Percentiles rank a stretch among this genome's conserved stretches.
phyloP scores from a whole-genome alignment of 139 green algal species.

The Tetraselmis striata region DNA sequence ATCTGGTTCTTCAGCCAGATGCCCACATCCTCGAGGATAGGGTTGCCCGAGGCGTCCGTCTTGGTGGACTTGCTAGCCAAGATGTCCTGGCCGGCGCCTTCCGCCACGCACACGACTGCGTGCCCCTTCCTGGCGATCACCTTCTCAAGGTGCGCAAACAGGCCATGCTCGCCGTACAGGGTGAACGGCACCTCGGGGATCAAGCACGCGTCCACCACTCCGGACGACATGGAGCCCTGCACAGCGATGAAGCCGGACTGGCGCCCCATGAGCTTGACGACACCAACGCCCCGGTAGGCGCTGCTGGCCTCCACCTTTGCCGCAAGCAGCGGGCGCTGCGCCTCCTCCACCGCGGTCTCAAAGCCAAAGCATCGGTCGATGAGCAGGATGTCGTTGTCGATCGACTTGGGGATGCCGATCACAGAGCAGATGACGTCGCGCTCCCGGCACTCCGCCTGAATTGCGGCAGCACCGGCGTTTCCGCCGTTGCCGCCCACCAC shows the following conservation, averaged over 20 bases:
- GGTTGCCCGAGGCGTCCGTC: conserved; percentile 58
- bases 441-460: conserved; percentile 54
- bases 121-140: conserved; percentile 79
- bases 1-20: conserved; percentile 55
- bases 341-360: conserved; percentile 96
- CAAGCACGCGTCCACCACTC: conserved; percentile 80
- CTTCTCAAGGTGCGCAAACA: conserved; percentile 71
- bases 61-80: conserved; percentile 23
- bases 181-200: conserved; percentile 91
- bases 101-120: conserved; percentile 32
- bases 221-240: conserved; percentile 85
- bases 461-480: conserved; percentile 60
- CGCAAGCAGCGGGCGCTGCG: conserved; percentile 83
- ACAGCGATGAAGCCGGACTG: conserved; percentile 96
- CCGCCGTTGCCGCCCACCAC: conserved; percentile 89
- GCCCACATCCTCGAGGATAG: conserved; percentile 58
- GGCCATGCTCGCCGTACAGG: conserved; percentile 67
- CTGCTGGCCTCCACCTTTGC: conserved; percentile 88
- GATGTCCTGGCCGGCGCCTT: conserved; percentile 54
- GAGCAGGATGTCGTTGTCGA: conserved; percentile 97
- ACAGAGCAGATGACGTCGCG: conserved; percentile 71
- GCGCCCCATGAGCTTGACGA: conserved; percentile 98
- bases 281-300: conserved; percentile 72
- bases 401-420: conserved; percentile 93
- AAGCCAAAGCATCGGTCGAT: conserved; percentile 86